phyloP scores from a whole-genome alignment of 371 early-diverging fungal species.

The Syncephalis fuscata region DNA sequence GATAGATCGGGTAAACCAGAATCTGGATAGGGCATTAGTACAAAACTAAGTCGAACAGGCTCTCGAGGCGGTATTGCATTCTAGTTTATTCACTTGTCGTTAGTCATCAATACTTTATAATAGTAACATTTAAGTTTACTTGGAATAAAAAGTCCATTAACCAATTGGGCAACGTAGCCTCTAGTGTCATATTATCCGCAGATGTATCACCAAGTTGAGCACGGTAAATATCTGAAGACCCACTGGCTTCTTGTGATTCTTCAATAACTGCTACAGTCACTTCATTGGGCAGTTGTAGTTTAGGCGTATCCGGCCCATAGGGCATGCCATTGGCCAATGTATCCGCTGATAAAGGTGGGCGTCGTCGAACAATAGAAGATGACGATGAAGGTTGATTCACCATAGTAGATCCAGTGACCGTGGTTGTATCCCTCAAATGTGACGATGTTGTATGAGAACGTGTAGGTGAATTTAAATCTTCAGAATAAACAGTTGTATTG shows the following conservation, averaged over 20 bases:
- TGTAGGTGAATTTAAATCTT: too few species aligned
- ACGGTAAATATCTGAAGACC: slow-evolving; percentile 53
- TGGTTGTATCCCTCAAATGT: too few species aligned
- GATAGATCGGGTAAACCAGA: slow-evolving; percentile 37
- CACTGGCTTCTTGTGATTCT: slow-evolving; percentile 61
- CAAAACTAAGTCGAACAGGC: slow-evolving; percentile 66
- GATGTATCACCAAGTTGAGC: slow-evolving; percentile 42
- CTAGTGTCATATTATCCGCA: slow-evolving; percentile 23
- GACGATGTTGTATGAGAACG: too few species aligned
- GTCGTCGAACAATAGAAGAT: slow-evolving; percentile 23
- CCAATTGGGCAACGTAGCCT: slow-evolving; percentile 34
- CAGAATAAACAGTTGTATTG: background rate
- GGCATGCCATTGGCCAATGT: too few species aligned
- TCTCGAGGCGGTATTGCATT: slow-evolving; percentile 53
- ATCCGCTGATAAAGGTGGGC: slow-evolving; percentile 16
- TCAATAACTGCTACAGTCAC: slow-evolving; percentile 60
- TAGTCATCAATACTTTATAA: slow-evolving; percentile 15
- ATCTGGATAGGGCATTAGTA: slow-evolving; percentile 42
- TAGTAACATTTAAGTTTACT: slow-evolving; percentile 24
- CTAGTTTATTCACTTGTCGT: too few species aligned
- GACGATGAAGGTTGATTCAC: slow-evolving; percentile 4
- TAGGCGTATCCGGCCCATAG: slow-evolving; percentile 15
- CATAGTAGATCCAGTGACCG: background rate
- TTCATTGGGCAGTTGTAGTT: slow-evolving; percentile 36
- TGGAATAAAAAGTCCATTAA: slow-evolving; percentile 36